phyloP scores from a whole-genome alignment of 768 basidiomycete species.

The Rhodotorula babjevae region DNA sequence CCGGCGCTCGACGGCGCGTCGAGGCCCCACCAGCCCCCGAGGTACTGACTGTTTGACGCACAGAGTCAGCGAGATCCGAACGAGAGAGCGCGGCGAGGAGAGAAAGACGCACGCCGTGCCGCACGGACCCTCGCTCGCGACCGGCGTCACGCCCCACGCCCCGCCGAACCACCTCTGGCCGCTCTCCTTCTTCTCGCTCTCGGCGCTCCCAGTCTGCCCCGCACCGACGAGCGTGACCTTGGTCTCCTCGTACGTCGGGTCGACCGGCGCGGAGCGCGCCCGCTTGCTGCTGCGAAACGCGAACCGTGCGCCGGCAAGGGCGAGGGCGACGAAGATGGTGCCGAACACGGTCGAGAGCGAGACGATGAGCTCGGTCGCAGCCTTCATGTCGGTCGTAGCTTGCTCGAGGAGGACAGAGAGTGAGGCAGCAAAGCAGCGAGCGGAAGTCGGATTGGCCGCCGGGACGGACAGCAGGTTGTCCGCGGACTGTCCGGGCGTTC shows the following conservation, averaged over 20 bases:
- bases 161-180: constrained; percentile 7
- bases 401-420: no score
- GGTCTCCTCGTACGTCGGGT: constrained; percentile 9
- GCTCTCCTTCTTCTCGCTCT: neutral
- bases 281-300: constrained; percentile 1
- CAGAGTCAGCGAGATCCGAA: neutral
- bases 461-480: no score
- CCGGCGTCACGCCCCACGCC: constrained; percentile 2
- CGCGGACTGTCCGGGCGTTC: no score
- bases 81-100: neutral
- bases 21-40: constrained; percentile 22
- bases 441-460: no score
- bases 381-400: neutral
- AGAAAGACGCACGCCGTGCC: constrained; percentile 19
- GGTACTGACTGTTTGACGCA: neutral
- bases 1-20: constrained; percentile 10
- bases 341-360: constrained; percentile 18
- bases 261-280: neutral
- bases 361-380: neutral
- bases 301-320: constrained; percentile 13
- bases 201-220: no score
- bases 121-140: constrained; percentile 8
- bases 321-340: constrained; percentile 1
- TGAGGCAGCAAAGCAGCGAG: no score
- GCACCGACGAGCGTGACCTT: neutral